Percentiles rank a stretch among this genome's conserved stretches.
phyloP scores from a whole-genome alignment of 305 asterid genomes.

The Fraxinus xanthoxyloides region DNA sequence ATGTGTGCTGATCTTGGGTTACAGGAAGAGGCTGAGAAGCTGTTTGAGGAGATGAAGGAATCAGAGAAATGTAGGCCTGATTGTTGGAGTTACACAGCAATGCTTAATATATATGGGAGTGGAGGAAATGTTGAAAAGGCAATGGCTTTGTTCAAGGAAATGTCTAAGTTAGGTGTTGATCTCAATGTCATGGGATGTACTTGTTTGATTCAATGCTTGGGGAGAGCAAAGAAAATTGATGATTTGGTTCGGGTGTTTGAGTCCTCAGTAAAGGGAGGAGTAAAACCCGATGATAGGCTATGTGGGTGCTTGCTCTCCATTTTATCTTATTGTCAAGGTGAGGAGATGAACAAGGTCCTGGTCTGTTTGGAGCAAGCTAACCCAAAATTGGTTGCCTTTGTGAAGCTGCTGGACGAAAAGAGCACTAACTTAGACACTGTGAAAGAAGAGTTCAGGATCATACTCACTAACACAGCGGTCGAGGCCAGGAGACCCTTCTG shows the following conservation, averaged over 20 bases:
- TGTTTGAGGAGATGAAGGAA: constrained; percentile 75
- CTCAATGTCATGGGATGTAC: constrained; percentile 96
- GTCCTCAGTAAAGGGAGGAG: constrained; percentile 48
- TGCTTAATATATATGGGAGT: constrained; percentile 87
- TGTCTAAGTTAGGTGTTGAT: constrained; percentile 47
- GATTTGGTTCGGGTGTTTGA: constrained; percentile 70
- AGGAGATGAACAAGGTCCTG: constrained; percentile 61
- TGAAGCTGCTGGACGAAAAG: constrained; percentile 40
- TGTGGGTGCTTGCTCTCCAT: constrained; percentile 88
- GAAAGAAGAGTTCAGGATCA: constrained; percentile 58
- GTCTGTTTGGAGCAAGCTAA: constrained; percentile 60
- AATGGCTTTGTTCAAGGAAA: constrained; percentile 71
- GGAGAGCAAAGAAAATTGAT: constrained; percentile 66
- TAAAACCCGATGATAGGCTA: constrained; percentile 80
- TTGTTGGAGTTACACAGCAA: constrained; percentile 86
- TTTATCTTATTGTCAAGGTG: constrained; percentile 57
- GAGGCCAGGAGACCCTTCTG: constrained; percentile 87
- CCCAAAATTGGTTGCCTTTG: constrained; percentile 47
- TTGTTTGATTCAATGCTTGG: constrained; percentile 84
- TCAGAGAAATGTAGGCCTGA: constrained; percentile 59
- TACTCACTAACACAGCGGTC: constrained; percentile 53
- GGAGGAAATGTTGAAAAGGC: constrained; percentile 78
- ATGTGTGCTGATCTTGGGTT: constrained; percentile 98
- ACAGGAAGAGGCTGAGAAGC: constrained; percentile 73
- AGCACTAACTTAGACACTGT: constrained; percentile 36